phyloP scores from a whole-genome alignment of 306 rosid species.

The Glycyrrhiza uralensis region DNA sequence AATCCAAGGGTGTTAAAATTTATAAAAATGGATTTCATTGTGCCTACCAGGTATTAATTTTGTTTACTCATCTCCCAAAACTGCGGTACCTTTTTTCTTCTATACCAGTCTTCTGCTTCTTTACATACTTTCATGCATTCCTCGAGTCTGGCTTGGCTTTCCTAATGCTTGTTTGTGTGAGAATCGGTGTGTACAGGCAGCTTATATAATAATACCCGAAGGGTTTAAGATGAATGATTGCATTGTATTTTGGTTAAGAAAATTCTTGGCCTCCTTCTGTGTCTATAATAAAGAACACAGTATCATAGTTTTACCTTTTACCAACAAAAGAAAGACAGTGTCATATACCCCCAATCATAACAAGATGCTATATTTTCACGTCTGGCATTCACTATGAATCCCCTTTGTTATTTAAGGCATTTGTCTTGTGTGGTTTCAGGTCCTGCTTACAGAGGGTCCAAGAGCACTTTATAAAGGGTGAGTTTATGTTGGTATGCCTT shows the following conservation, averaged over 20 bases:
- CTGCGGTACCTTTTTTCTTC: not conserved
- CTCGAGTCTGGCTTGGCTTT: slow-evolving; percentile 1
- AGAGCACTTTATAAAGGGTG: slow-evolving; percentile 93
- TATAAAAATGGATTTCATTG: slow-evolving; percentile 84
- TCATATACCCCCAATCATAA: not conserved
- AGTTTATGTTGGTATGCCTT: slow-evolving; percentile 36
- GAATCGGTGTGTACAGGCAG: not conserved
- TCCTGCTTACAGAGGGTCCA: slow-evolving; percentile 77
- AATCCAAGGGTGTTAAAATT: slow-evolving; percentile 44
- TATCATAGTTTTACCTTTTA: not conserved
- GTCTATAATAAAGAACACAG: not conserved
- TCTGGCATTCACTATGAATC: not conserved
- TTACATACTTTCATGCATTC: not conserved
- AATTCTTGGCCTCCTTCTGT: not conserved
- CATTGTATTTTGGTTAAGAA: slow-evolving; percentile 14
- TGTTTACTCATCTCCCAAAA: slow-evolving; percentile 4
- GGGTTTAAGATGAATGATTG: not conserved
- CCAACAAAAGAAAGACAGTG: not conserved
- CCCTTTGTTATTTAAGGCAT: slow-evolving; percentile 17
- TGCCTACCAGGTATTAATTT: slow-evolving; percentile 62
- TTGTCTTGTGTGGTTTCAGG: slow-evolving; percentile 53
- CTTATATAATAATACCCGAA: not conserved
- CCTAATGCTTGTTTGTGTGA: not conserved
- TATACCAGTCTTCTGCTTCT: not conserved
- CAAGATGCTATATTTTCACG: not conserved